A percentile compares a stretch with the other conserved stretches of the same genome.
Evolutionary conservation across 1,139 yeast species (phyloP).

Genomic region (Sugiyamaella paludigena): DNA sequence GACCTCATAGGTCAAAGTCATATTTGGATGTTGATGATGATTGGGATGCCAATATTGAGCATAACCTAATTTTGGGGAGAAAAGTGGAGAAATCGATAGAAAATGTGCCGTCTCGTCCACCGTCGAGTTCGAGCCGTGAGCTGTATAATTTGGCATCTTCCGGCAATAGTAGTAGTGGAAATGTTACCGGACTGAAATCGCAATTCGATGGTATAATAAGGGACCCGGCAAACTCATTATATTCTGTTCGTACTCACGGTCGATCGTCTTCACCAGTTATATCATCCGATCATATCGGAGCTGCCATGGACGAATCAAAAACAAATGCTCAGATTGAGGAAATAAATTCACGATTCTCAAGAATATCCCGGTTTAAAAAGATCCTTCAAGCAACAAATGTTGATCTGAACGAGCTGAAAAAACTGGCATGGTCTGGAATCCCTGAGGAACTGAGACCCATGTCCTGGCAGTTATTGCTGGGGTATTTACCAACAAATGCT

Average conservation of each 20-base stretch:
- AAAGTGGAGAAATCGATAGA: constrained; percentile 37
- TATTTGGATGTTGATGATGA: constrained; percentile 73
- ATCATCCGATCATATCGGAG: constrained; percentile 2
- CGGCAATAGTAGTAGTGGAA: constrained; percentile 5
- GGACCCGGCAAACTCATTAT: constrained; percentile 41
- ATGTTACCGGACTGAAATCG: constrained; percentile 31
- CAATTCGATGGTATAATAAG: constrained; percentile 40
- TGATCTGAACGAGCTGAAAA: constrained; percentile 64
- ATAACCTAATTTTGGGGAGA: constrained; percentile 40
- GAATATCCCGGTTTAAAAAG: constrained; percentile 65
- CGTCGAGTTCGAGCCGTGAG: constrained; percentile 9
- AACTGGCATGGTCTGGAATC: constrained; percentile 91
- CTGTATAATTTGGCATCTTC: constrained; percentile 1
- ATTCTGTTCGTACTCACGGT: constrained; percentile 33
- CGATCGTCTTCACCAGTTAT: background rate
- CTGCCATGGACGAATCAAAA: constrained; percentile 10
- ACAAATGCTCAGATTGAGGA: constrained; percentile 51
- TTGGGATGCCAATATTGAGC: constrained; percentile 86
- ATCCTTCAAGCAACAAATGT: constrained; percentile 62
- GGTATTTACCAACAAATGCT: constrained; percentile 84
- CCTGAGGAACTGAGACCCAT: constrained; percentile 79
- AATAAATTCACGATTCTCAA: constrained; percentile 56
- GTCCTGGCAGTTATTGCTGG: constrained; percentile 86
- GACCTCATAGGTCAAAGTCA: constrained; percentile 15
- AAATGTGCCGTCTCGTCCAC: constrained; percentile 27